These are phyloP conservation scores for Auriscalpium vulgare DNA, from an alignment of 768 basidiomycete species.

Conservation along the genomic window DNA sequence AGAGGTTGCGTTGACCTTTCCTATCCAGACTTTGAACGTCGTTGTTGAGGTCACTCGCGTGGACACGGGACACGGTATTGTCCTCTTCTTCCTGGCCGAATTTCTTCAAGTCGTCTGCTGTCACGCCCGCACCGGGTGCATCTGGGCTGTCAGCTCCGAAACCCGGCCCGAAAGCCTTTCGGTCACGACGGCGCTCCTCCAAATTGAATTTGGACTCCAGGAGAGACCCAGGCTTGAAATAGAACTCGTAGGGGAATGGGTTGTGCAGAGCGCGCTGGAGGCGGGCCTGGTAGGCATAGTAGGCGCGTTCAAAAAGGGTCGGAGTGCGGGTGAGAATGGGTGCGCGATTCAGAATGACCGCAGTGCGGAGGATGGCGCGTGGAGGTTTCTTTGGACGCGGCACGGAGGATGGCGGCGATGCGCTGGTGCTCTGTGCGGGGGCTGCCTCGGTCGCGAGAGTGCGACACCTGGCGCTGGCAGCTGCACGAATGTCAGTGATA, in stretches of 20 bases:
- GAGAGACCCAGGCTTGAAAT: conserved; percentile 87
- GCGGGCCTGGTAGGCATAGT: conserved; percentile 76
- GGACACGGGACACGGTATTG: conserved; percentile 51
- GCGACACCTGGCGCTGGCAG: neutral
- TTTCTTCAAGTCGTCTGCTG: conserved; percentile 11
- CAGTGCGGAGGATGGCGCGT: conserved; percentile 36
- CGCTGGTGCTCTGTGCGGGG: neutral
- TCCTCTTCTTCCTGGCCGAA: conserved; percentile 47
- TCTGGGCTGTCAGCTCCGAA: conserved; percentile 30
- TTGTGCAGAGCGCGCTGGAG: conserved; percentile 81
- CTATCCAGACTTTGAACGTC: conserved; percentile 77
- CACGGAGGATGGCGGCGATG: neutral
- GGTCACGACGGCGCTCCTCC: conserved; percentile 69
- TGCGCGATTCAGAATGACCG: conserved; percentile 71
- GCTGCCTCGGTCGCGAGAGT: conserved; percentile 6
- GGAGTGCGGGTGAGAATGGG: conserved; percentile 69
- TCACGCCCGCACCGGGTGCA: conserved; percentile 8
- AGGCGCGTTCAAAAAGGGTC: conserved; percentile 68
- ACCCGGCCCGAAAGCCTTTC: conserved; percentile 60
- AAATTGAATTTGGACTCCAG: conserved; percentile 73
- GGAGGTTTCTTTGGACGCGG: conserved; percentile 8
- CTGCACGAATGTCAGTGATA: neutral
- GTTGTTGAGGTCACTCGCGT: conserved; percentile 48
- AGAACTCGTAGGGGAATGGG: conserved; percentile 84
- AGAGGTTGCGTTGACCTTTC: conserved; percentile 78